A percentile compares a stretch with the other conserved stretches of the same genome.
These are phyloP conservation scores for Gonapodya prolifera DNA, from an alignment of 192 early-diverging fungal genomes.

Conservation along the genomic window DNA sequence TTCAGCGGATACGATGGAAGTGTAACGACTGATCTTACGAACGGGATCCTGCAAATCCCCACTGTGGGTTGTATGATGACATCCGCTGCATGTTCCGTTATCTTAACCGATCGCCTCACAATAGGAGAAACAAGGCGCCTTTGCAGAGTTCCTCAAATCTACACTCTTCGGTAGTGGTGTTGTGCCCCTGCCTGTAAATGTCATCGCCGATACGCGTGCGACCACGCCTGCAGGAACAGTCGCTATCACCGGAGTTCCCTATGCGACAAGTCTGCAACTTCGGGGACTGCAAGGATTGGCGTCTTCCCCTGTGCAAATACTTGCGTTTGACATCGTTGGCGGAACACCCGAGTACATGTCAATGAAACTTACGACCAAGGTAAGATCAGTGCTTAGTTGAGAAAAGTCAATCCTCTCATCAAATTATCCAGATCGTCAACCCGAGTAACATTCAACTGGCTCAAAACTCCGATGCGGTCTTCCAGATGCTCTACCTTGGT, in stretches of 20 bases:
- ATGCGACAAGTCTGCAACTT: slow-evolving; percentile 16
- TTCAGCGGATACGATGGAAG: not conserved
- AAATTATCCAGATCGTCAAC: slow-evolving; percentile 12
- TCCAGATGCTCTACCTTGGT: not conserved
- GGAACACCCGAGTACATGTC: slow-evolving; percentile 14
- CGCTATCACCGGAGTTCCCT: slow-evolving; percentile 18
- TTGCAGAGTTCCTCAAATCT: slow-evolving; percentile 14
- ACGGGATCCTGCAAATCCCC: not conserved
- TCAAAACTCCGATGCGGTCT: slow-evolving; percentile 9
- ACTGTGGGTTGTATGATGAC: not conserved
- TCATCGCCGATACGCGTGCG: not conserved
- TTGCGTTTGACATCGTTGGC: slow-evolving; percentile 3
- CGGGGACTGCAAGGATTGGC: slow-evolving; percentile 8
- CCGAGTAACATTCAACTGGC: slow-evolving; percentile 18
- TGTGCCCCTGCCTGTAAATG: not conserved
- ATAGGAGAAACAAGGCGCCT: not conserved
- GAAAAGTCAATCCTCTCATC: not conserved
- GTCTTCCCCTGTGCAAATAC: not conserved
- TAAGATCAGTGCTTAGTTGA: not conserved
- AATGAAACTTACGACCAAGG: slow-evolving; percentile 8
- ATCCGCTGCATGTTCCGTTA: too few relatives aligned
- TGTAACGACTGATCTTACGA: not conserved
- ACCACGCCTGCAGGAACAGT: not conserved
- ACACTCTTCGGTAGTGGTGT: slow-evolving; percentile 6
- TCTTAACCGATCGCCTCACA: too few relatives aligned